These are phyloP conservation scores for Talaromyces sp. DNA, from an alignment of 2,329 filamentous ascomycete genomes.

Conservation along the genomic window DNA sequence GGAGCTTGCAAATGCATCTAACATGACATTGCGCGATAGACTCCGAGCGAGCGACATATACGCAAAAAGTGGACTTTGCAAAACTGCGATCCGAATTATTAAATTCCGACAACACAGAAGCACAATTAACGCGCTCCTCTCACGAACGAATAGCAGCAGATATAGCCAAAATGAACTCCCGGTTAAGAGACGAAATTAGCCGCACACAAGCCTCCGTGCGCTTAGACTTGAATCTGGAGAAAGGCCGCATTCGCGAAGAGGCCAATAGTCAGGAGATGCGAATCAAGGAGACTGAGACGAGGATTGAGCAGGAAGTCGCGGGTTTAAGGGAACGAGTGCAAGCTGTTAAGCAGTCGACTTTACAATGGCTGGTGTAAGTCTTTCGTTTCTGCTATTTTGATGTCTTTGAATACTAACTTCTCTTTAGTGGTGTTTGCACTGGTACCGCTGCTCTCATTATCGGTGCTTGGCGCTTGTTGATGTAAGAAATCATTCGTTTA, in stretches of 20 bases:
- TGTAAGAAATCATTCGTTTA: conserved; percentile 33
- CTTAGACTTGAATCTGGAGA: conserved; percentile 90
- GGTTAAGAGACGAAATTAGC: conserved; percentile 87
- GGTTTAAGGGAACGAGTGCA: conserved; percentile 86
- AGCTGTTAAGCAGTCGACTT: conserved; percentile 93
- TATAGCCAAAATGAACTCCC: conserved; percentile 84
- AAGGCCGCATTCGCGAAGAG: conserved; percentile 93
- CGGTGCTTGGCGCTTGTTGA: conserved; percentile 57
- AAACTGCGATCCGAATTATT: conserved; percentile 93
- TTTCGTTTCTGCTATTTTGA: conserved; percentile 29
- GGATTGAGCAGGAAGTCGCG: conserved; percentile 96
- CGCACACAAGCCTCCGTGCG: conserved; percentile 89
- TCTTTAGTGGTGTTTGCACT: conserved; percentile 51
- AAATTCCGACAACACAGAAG: conserved; percentile 85
- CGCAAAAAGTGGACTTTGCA: conserved; percentile 93
- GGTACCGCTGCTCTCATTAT: conserved; percentile 56
- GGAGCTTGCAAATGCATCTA: not conserved
- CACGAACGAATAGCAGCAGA: conserved; percentile 94
- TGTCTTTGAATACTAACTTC: not conserved
- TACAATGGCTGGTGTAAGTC: conserved; percentile 96
- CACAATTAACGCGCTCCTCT: conserved; percentile 76
- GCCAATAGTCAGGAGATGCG: conserved; percentile 94
- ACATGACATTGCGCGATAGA: conserved; percentile 29
- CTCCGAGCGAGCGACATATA: conserved; percentile 54
- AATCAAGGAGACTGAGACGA: conserved; percentile 96